Evolutionary conservation across 208 protist species (phyloP), one percentile per base, ranked within the genome.

Genomic region (Trypanosoma boissoni): DNA sequence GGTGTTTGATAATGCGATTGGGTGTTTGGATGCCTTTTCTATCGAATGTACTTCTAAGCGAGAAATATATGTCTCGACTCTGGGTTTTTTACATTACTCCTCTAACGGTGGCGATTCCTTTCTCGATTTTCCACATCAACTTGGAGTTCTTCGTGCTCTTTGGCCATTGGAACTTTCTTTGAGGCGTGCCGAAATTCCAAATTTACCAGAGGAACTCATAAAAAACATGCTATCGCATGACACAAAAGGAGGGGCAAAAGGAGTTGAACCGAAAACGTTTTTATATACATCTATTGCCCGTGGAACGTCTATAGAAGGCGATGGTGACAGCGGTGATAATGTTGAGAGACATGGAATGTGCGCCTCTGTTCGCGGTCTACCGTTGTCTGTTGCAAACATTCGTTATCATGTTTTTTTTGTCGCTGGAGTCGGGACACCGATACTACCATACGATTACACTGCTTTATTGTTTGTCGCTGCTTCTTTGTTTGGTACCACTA

Each of bases 361-460:
- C n/a, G n/a, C n/a, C n/a, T n/a, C n/a, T 39, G 8, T 12, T 39
- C 34, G 12, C 14, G 45, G 42, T 28, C 39, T 64, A 57, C 66
- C 66, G 21, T 37, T 57, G 12, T 55, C 20, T 55, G 61, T 23
- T 44, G 49, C 8, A 28, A 68, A 37, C 18, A 44, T 45, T 5
- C 55, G 34, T n/a, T 84, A 75, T 56, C 69, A 59, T 46, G 67
- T 68, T 64, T 78, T 65, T 62, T 58, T 92, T 4, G 74, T 83
- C 9, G 56, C 55, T 16, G 85, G 85, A 16, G 45, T 52, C 28
- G 85, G 79, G 5, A 56, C 81, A 3, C 69, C 77, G n/a, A 83
- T 92, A 60, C 65, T 92, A 37, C 75, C 81, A 0, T 92, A 89
- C 50, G 85, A 92, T 52, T 92, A 76, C 63, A 78, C 81, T 4